These are phyloP conservation scores for Xerophyta viscosa DNA, from an alignment of 106 monocot species.

Conservation along the genomic window DNA sequence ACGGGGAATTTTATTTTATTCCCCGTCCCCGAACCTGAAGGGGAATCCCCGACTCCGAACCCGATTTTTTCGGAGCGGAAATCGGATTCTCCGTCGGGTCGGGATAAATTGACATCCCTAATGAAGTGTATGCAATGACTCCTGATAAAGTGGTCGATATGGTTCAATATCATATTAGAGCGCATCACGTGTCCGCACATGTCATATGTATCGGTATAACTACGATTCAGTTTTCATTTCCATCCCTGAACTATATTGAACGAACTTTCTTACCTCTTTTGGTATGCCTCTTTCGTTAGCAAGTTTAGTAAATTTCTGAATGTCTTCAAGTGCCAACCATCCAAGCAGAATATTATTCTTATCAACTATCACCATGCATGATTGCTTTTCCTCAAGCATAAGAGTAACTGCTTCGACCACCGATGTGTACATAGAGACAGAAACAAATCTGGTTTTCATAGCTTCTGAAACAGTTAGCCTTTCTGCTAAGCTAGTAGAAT, in stretches of 20 bases:
- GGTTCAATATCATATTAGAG: too few species aligned
- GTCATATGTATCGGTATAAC: background rate
- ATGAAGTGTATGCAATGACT: too few species aligned
- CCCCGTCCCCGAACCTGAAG: too few species aligned
- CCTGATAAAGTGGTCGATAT: too few species aligned
- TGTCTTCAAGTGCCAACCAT: conserved; percentile 46
- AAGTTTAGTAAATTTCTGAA: conserved; percentile 30
- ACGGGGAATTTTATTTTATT: too few species aligned
- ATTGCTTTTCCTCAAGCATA: conserved; percentile 58
- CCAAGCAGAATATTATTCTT: conserved; percentile 36
- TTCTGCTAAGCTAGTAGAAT: conserved; percentile 19
- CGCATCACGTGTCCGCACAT: too few species aligned
- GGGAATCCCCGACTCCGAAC: too few species aligned
- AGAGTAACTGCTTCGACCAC: conserved; percentile 38
- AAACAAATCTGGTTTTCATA: conserved; percentile 61
- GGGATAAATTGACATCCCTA: too few species aligned
- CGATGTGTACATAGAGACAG: conserved; percentile 38
- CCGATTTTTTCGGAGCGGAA: too few species aligned
- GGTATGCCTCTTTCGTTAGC: conserved; percentile 7
- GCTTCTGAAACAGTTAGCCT: conserved; percentile 64
- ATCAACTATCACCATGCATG: conserved; percentile 46
- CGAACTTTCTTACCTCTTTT: conserved; percentile 18
- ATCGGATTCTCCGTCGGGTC: too few species aligned
- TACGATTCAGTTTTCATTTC: too few species aligned
- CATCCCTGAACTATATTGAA: too few species aligned